Percentiles rank a stretch among this genome's conserved stretches.
Conservation (phyloP, 305 asterid species). For the Coffea humblotiana region DNA sequence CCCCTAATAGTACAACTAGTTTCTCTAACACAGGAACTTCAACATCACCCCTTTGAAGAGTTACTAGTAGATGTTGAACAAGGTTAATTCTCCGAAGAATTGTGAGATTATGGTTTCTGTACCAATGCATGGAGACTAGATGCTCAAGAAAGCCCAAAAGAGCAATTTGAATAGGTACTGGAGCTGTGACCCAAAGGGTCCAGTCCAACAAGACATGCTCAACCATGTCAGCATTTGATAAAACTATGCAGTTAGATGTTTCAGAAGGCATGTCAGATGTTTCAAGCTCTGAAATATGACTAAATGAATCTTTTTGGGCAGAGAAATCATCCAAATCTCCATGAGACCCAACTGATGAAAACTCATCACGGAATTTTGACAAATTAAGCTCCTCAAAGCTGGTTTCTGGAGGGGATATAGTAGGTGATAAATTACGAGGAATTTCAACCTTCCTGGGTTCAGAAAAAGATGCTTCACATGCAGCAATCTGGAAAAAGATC, state of each 20-base stretch:
- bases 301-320: conserved; percentile 82
- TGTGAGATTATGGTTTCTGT: conserved; percentile 97
- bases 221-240: conserved; percentile 98
- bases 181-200: conserved; percentile 98
- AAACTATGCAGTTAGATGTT: conserved; percentile 93
- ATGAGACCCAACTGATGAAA: conserved; percentile 92
- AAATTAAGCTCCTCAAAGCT: conserved; percentile 75
- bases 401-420: conserved; percentile 49
- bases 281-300: conserved; percentile 94
- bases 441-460: conserved; percentile 68
- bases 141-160: conserved; percentile 98
- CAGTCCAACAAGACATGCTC: conserved; percentile 99
- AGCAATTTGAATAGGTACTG: conserved; percentile 84
- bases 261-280: conserved; percentile 73
- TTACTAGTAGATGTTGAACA: conserved; percentile 94
- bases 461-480: conserved; percentile 96
- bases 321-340: conserved; percentile 97
- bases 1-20: conserved; percentile 88
- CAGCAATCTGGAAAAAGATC: conserved; percentile 96
- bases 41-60: conserved; percentile 98
- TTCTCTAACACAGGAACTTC: conserved; percentile 98
- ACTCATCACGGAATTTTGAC: conserved; percentile 84
- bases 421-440: conserved; percentile 54
- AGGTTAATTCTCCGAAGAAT: conserved; percentile 95
- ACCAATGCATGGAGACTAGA: conserved; percentile 99